These are phyloP conservation scores for Gamarada debralockiae DNA, from an alignment of 495 filamentous ascomycete genomes.

Conservation along the genomic window DNA sequence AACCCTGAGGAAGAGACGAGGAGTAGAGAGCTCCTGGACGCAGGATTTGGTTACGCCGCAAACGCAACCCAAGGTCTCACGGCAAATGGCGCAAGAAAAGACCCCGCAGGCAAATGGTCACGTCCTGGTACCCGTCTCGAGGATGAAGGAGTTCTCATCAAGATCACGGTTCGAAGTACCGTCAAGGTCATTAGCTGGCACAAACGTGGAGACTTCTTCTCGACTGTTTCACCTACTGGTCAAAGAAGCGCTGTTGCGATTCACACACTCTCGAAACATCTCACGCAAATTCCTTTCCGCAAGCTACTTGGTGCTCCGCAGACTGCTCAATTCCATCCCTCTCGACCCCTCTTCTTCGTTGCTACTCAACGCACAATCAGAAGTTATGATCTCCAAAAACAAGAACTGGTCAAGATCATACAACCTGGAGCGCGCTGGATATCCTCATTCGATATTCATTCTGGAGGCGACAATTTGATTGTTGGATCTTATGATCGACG, in stretches of 20 bases:
- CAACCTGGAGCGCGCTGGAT: conserved; percentile 96
- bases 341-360: conserved; percentile 88
- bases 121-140: conserved; percentile 71
- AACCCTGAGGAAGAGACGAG: conserved; percentile 68
- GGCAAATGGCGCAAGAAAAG: conserved; percentile 64
- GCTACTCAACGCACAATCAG: conserved; percentile 90
- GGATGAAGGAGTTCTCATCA: conserved; percentile 71
- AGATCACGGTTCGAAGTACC: conserved; percentile 72
- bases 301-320: conserved; percentile 82
- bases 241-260: conserved; percentile 85
- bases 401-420: conserved; percentile 84
- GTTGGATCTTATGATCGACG: conserved; percentile 91
- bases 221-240: conserved; percentile 79
- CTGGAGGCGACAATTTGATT: conserved; percentile 88
- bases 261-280: conserved; percentile 91
- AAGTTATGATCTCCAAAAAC: conserved; percentile 84
- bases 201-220: conserved; percentile 89
- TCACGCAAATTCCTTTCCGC: conserved; percentile 91
- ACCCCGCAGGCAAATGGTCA: conserved; percentile 74
- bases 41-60: conserved; percentile 86
- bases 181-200: conserved; percentile 95
- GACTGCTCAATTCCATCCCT: conserved; percentile 90
- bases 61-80: conserved; percentile 51
- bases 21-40: conserved; percentile 73
- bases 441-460: conserved; percentile 87